Conservation (phyloP, 2,329 filamentous ascomycete species). For the Aspergillus caelatus region DNA sequence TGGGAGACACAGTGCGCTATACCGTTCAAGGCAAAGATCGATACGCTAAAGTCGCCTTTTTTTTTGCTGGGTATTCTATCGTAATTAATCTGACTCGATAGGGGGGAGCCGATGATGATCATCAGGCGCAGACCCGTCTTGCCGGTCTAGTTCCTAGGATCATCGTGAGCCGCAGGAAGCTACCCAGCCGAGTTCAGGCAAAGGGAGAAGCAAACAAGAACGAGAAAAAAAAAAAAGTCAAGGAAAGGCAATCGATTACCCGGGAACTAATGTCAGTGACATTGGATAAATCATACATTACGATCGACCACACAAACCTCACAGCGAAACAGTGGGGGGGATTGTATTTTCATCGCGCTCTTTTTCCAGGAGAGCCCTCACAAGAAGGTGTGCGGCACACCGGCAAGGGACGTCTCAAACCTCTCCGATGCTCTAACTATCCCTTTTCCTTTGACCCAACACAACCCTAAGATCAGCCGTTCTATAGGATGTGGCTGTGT, state of each 20-base stretch:
- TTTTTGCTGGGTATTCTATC: neutral
- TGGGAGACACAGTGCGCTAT: neutral
- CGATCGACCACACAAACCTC: neutral
- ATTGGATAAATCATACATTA: neutral
- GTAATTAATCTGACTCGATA: neutral
- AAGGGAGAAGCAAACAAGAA: neutral
- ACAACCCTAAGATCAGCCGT: neutral
- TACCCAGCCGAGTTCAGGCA: neutral
- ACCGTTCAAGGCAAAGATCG: neutral
- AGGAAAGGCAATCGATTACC: neutral
- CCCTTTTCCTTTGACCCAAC: neutral
- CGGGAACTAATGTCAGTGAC: neutral
- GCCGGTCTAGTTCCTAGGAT: neutral
- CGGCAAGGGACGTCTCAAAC: neutral
- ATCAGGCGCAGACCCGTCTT: neutral
- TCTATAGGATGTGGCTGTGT: neutral
- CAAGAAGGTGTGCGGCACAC: neutral
- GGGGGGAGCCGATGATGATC: neutral
- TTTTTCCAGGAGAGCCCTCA: neutral
- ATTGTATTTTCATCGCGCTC: neutral
- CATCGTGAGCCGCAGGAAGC: neutral
- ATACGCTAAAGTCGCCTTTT: neutral
- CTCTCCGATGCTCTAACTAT: neutral
- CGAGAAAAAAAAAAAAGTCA: neutral
- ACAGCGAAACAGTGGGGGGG: neutral